A percentile compares a stretch with the other conserved stretches of the same genome.
Evolutionary conservation across 495 filamentous ascomycete genomes (phyloP).

Genomic region (Sphaerosporella brunnea): DNA sequence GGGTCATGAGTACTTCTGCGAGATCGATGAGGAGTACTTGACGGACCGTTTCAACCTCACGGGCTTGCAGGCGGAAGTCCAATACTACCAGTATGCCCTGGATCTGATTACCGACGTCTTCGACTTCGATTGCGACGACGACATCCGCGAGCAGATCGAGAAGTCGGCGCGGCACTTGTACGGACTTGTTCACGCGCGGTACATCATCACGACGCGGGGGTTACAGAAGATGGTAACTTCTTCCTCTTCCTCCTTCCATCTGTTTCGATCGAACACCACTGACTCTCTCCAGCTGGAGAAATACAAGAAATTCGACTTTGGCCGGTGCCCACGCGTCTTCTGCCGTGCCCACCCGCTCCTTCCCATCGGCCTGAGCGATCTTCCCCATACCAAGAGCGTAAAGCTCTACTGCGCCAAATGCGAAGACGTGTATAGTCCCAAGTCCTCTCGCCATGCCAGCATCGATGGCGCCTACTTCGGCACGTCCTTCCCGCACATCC

Average conservation of each 20-base stretch:
- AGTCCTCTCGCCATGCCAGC: conserved; percentile 81
- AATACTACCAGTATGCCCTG: conserved; percentile 96
- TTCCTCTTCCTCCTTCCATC: conserved; percentile 8
- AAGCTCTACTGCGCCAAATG: conserved; percentile 94
- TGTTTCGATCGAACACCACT: not conserved
- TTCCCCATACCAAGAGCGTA: conserved; percentile 66
- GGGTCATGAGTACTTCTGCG: conserved; percentile 98
- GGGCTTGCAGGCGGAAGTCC: conserved; percentile 88
- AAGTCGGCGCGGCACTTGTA: conserved; percentile 94
- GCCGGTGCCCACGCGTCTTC: conserved; percentile 90
- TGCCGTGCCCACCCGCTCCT: conserved; percentile 82
- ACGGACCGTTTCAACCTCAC: conserved; percentile 98
- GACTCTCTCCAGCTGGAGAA: conserved; percentile 62
- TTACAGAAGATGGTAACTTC: conserved; percentile 74
- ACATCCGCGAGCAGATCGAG: conserved; percentile 93
- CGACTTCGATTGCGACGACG: conserved; percentile 95
- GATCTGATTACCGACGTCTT: conserved; percentile 99
- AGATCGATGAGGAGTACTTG: conserved; percentile 97
- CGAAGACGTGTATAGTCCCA: conserved; percentile 97
- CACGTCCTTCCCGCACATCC: conserved; percentile 92
- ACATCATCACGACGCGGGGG: conserved; percentile 90
- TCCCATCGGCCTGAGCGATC: conserved; percentile 80
- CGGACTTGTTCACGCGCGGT: conserved; percentile 87
- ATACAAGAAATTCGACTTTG: conserved; percentile 95
- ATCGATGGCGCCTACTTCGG: conserved; percentile 98